Conservation (phyloP, 805 yeast species). For the Kazachstania africana region DNA sequence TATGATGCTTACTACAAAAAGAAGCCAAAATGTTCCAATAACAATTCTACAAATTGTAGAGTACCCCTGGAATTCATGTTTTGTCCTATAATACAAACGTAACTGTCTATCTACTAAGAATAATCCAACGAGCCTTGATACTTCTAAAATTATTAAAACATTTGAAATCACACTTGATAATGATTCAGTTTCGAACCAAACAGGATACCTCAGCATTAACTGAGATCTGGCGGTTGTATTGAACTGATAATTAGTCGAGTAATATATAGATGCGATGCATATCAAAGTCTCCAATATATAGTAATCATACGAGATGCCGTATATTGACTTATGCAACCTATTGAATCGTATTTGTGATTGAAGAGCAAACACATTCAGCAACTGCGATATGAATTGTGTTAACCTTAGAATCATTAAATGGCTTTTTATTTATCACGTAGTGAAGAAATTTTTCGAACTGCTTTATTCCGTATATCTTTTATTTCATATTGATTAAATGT, state of each 20-base stretch:
- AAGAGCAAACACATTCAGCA: conserved; percentile 27
- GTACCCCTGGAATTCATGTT: conserved; percentile 29
- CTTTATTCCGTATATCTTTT: too few species aligned
- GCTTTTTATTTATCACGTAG: too few species aligned
- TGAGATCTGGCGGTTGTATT: conserved; percentile 17
- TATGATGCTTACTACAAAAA: conserved; percentile 1
- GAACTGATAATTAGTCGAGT: conserved; percentile 16
- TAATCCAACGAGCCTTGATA: too few species aligned
- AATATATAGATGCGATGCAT: conserved; percentile 10
- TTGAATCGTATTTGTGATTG: conserved; percentile 18
- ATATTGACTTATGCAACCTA: conserved; percentile 23
- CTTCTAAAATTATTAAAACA: conserved; percentile 3
- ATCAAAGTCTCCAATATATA: conserved; percentile 11
- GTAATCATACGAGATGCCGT: conserved; percentile 30
- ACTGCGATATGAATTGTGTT: too few species aligned
- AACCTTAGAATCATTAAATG: too few species aligned
- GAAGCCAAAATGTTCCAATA: too few species aligned
- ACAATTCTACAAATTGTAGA: conserved; percentile 13
- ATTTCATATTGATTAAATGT: too few species aligned
- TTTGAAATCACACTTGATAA: conserved; percentile 12
- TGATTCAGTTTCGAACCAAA: conserved; percentile 15
- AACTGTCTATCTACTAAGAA: conserved; percentile 21
- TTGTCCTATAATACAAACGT: conserved; percentile 19
- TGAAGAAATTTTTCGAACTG: too few species aligned
- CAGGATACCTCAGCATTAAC: conserved; percentile 26